Evolutionary conservation across 2,329 filamentous ascomycete species (phyloP).

Genomic region (Colletotrichum sp.): DNA sequence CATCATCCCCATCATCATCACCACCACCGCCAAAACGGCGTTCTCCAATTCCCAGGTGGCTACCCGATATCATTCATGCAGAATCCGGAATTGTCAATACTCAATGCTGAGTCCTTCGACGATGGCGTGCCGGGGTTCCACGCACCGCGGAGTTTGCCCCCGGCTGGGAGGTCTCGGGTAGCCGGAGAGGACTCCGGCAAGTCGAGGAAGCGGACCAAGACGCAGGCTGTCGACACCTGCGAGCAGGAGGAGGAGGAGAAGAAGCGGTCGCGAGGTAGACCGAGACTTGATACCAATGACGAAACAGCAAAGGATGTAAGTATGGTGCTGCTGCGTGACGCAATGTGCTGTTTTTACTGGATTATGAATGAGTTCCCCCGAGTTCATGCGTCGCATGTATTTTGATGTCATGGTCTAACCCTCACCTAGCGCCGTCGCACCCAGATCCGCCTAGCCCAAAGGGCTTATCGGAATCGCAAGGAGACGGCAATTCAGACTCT

Average conservation of each 20-base stretch:
- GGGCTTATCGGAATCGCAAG: constrained; percentile 85
- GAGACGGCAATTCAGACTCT: constrained; percentile 80
- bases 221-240: constrained; percentile 24
- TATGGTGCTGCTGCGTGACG: constrained; percentile 29
- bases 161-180: constrained; percentile 7
- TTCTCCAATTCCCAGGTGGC: constrained; percentile 3
- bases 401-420: constrained; percentile 23
- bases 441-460: constrained; percentile 85
- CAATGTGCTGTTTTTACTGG: background rate
- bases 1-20: background rate
- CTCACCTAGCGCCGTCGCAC: constrained; percentile 74
- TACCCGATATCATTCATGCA: constrained; percentile 27
- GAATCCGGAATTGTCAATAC: constrained; percentile 42
- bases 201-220: constrained; percentile 37
- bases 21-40: background rate
- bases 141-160: constrained; percentile 22
- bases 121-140: constrained; percentile 31
- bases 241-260: constrained; percentile 50
- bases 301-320: constrained; percentile 80
- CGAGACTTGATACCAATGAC: constrained; percentile 77
- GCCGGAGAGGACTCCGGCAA: constrained; percentile 11
- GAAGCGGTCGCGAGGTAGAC: constrained; percentile 74
- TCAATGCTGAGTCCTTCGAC: constrained; percentile 52
- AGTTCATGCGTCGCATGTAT: background rate
- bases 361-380: background rate